Conservation (phyloP, 441 rosid species). For the Aleurites moluccanus region DNA sequence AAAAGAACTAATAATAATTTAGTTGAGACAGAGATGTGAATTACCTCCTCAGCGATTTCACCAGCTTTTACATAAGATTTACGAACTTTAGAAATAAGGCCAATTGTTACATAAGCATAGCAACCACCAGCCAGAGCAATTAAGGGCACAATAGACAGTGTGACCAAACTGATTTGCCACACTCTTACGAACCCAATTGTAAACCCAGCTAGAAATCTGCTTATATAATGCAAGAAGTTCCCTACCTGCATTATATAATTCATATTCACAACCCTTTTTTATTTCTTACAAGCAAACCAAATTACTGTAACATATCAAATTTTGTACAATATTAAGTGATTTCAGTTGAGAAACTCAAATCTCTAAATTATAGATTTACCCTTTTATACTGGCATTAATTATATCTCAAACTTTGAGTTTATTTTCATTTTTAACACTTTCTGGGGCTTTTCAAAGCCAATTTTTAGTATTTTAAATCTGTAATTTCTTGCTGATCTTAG, state of each 20-base stretch:
- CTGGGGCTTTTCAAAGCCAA: too few relatives aligned
- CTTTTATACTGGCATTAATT: too few relatives aligned
- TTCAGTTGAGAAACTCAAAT: too few relatives aligned
- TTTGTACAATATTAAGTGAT: not conserved
- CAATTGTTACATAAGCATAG: slow-evolving; percentile 85
- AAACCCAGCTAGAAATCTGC: slow-evolving; percentile 86
- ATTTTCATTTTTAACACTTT: too few relatives aligned
- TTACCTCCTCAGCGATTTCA: slow-evolving; percentile 95
- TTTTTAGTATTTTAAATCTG: too few relatives aligned
- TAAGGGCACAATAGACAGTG: slow-evolving; percentile 86
- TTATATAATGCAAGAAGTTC: slow-evolving; percentile 88
- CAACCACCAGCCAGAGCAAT: slow-evolving; percentile 93
- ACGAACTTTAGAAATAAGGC: slow-evolving; percentile 73
- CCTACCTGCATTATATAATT: slow-evolving; percentile 61
- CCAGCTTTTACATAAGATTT: slow-evolving; percentile 93
- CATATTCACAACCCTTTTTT: not conserved
- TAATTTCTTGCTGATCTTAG: too few relatives aligned
- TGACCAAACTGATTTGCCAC: slow-evolving; percentile 96
- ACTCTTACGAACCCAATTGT: slow-evolving; percentile 75
- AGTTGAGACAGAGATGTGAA: too few relatives aligned
- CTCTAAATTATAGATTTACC: too few relatives aligned
- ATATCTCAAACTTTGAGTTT: too few relatives aligned
- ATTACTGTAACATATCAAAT: not conserved
- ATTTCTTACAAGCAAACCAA: not conserved
- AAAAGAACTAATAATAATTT: too few relatives aligned